A percentile compares a stretch with the other conserved stretches of the same genome.
phyloP scores from a whole-genome alignment of 2,329 filamentous ascomycete species.

The Aspergillus sp. region DNA sequence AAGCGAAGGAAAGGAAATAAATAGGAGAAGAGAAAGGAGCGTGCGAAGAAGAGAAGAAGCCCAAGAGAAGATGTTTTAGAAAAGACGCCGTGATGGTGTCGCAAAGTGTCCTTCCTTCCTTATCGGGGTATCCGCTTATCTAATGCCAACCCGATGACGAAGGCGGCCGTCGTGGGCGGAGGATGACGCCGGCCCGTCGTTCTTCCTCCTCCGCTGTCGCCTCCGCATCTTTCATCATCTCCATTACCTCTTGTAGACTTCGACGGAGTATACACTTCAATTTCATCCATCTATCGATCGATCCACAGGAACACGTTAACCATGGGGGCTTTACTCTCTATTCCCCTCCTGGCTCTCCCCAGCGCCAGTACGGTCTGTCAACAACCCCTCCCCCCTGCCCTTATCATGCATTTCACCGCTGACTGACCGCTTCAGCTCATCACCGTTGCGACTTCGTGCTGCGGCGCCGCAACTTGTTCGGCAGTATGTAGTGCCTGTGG shows the following conservation, averaged over 20 bases:
- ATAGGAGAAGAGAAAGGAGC: neutral
- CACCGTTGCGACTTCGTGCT: slow-evolving; percentile 83
- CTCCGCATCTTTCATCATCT: slow-evolving; percentile 6
- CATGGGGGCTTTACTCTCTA: slow-evolving; percentile 89
- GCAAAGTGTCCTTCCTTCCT: slow-evolving; percentile 7
- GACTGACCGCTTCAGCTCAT: slow-evolving; percentile 54
- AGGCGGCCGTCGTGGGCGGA: slow-evolving; percentile 11
- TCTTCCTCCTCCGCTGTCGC: neutral
- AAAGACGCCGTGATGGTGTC: too few relatives aligned
- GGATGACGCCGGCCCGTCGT: neutral
- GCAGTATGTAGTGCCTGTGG: slow-evolving; percentile 94
- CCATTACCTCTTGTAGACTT: neutral
- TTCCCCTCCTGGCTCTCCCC: slow-evolving; percentile 85
- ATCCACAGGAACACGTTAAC: slow-evolving; percentile 12
- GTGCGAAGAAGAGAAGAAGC: neutral
- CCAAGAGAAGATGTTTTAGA: neutral
- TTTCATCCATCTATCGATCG: neutral
- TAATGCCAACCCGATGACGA: slow-evolving; percentile 15
- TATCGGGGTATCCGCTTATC: slow-evolving; percentile 6
- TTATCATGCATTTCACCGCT: neutral
- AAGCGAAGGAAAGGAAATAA: neutral
- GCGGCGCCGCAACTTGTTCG: slow-evolving; percentile 92
- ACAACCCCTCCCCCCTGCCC: neutral
- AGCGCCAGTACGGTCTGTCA: slow-evolving; percentile 76
- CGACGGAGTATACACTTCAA: neutral